Conservation (phyloP, 2,329 filamentous ascomycete species). For the Stemphylium beticola region DNA sequence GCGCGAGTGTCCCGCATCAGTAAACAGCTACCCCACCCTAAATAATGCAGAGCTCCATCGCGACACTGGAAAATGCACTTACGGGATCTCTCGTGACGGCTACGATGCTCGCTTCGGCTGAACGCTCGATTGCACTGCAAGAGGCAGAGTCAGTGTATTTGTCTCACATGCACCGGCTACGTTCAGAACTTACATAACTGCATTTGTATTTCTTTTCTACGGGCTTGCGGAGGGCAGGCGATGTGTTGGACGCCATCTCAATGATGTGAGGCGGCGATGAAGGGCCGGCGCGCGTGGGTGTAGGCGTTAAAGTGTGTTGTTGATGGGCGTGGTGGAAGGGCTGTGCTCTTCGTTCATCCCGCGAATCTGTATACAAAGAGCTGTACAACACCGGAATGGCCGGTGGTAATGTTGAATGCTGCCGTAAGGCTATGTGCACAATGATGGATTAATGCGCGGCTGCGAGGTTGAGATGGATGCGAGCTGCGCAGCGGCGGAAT, state of each 20-base stretch:
- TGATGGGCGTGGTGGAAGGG: slow-evolving; percentile 32
- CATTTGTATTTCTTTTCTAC: slow-evolving; percentile 98
- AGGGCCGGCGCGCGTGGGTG: slow-evolving; percentile 45
- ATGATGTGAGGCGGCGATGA: slow-evolving; percentile 47
- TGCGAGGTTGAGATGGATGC: slow-evolving; percentile 26
- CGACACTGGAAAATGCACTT: slow-evolving; percentile 60
- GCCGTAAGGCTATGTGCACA: slow-evolving; percentile 21
- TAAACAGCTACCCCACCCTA: slow-evolving; percentile 38
- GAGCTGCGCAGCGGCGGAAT: slow-evolving; percentile 25
- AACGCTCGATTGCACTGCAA: slow-evolving; percentile 79
- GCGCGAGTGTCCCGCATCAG: slow-evolving; percentile 43
- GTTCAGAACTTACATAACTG: slow-evolving; percentile 69
- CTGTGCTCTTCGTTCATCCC: slow-evolving; percentile 40
- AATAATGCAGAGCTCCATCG: slow-evolving; percentile 33
- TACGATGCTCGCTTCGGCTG: slow-evolving; percentile 95
- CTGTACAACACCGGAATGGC: slow-evolving; percentile 32
- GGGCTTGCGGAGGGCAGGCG: slow-evolving; percentile 74
- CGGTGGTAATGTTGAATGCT: slow-evolving; percentile 18
- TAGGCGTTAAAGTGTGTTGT: slow-evolving; percentile 42
- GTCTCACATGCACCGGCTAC: too few relatives aligned
- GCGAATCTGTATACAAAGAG: slow-evolving; percentile 31
- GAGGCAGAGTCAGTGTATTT: too few relatives aligned
- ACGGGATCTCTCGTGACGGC: slow-evolving; percentile 97
- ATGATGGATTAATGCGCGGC: slow-evolving; percentile 41
- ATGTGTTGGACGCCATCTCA: slow-evolving; percentile 70